Conservation (phyloP, 2,329 filamentous ascomycete species). For the Cladosporium sp. region DNA sequence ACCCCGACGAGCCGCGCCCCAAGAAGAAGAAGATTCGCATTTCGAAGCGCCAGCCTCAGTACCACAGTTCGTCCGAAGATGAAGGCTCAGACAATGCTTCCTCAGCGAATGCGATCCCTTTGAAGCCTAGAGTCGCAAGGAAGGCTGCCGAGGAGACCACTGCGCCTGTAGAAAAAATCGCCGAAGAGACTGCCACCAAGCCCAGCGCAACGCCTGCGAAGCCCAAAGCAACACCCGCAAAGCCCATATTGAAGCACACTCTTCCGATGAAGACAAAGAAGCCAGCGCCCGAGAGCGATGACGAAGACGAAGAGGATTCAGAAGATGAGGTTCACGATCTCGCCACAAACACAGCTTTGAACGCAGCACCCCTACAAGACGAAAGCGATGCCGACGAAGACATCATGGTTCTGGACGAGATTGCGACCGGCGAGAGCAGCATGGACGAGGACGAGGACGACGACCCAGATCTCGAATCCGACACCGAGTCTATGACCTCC, state of each 20-base stretch:
- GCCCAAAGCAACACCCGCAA: constrained; percentile 23
- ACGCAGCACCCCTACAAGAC: constrained; percentile 15
- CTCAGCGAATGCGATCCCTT: constrained; percentile 28
- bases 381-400: constrained; percentile 29
- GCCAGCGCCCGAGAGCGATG: constrained; percentile 9
- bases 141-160: constrained; percentile 18
- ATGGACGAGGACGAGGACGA: constrained; percentile 46
- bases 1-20: constrained; percentile 59
- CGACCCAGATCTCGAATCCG: constrained; percentile 40
- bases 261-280: constrained; percentile 14
- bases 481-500: constrained; percentile 32
- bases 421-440: constrained; percentile 33
- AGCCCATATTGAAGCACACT: constrained; percentile 24
- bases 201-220: constrained; percentile 13
- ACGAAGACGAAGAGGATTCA: constrained; percentile 39
- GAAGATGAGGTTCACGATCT: constrained; percentile 47
- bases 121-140: constrained; percentile 23
- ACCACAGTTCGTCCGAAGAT: constrained; percentile 65
- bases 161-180: constrained; percentile 11
- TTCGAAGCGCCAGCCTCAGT: constrained; percentile 61
- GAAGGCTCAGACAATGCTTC: constrained; percentile 39
- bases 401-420: constrained; percentile 23
- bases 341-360: constrained; percentile 35
- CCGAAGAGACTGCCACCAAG: constrained; percentile 19
- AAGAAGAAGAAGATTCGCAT: constrained; percentile 57